Evolutionary conservation across 2,329 filamentous ascomycete species (phyloP).

Genomic region (Ascochyta pisi): DNA sequence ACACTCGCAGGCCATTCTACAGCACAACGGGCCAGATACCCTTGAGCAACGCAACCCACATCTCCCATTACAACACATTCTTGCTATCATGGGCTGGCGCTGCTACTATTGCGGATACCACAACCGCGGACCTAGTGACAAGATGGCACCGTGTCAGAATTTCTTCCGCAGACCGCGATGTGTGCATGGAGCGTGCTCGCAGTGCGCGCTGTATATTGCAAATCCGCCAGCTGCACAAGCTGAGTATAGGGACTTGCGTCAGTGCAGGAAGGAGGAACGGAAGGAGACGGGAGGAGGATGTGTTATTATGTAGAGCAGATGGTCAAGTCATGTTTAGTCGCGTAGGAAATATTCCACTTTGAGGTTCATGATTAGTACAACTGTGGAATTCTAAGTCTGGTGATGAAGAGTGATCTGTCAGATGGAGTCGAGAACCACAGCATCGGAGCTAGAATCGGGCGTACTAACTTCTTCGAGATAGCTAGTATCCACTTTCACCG

Average conservation of each 20-base stretch:
- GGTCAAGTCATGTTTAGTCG: neutral
- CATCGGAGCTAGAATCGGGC: conserved; percentile 13
- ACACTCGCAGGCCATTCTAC: too few relatives aligned
- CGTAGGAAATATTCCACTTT: neutral
- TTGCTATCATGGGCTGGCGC: conserved; percentile 7
- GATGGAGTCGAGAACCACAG: neutral
- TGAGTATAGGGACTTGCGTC: neutral
- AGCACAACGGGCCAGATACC: neutral
- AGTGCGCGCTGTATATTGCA: conserved; percentile 1
- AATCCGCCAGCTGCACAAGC: neutral
- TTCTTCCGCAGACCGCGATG: neutral
- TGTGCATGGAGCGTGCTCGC: neutral
- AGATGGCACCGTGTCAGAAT: conserved; percentile 6
- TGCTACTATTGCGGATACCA: conserved; percentile 6
- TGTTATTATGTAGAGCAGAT: neutral
- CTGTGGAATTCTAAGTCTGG: too few relatives aligned
- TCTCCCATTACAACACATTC: too few relatives aligned
- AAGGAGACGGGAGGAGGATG: neutral
- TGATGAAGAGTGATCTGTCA: neutral
- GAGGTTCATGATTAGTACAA: too few relatives aligned
- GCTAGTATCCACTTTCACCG: conserved; percentile 11
- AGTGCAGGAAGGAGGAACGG: neutral
- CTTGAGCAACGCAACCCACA: too few relatives aligned
- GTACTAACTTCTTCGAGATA: conserved; percentile 7
- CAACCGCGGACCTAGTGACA: conserved; percentile 3